Base-by-base conservation (phyloP, 208 protist species). In the Porcisia deanei region DNA sequence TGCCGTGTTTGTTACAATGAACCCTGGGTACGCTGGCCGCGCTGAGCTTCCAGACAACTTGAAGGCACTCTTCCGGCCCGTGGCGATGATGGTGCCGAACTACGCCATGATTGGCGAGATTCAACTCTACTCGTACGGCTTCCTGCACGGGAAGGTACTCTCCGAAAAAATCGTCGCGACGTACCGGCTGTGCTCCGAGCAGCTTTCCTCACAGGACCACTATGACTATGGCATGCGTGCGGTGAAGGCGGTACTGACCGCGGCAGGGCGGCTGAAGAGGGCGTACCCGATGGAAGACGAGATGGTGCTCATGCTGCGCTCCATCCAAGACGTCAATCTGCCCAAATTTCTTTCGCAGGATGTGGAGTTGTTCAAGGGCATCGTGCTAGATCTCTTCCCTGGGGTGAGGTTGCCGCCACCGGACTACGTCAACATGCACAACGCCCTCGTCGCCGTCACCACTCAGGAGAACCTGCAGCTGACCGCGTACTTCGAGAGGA, bases 51-150 rank as follows among this genome's bases (percentile, higher is more conserved):
- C 99, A 0, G 98, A 99, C 87, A 99, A 99, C 79, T 86, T 99
- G 45, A 99, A 99, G 87, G 98, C 98, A 16, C 93, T 99, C 34
- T 99, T 99, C 91, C 89, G 99, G n/a, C 99, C 99, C 3, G 98
- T 99, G 43, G 96, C 99, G 43, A 99, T 99, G 96, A 98, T 98
- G 96, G 94, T 99, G 77, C 98, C 98, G 16, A 98, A 99, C 88
- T 99, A 99, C 85, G 97, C 98, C 41, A 95, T 99, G 92, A 99
- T 99, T 87, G 98, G 97, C 57, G 98, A 99, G 86, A 99, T 99
- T 78, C 94, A 97, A 72, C 89, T 99, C 43, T 99, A 98, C 88
- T 99, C 98, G 30, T 98, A 98, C 80, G 98, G 98, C 54, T 99
- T 99, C 82, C 85, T 98, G 41, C 81, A 99, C 65, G 96, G 94